phyloP scores from a whole-genome alignment of 805 yeast species.

The Schwanniomyces occidentalis region DNA sequence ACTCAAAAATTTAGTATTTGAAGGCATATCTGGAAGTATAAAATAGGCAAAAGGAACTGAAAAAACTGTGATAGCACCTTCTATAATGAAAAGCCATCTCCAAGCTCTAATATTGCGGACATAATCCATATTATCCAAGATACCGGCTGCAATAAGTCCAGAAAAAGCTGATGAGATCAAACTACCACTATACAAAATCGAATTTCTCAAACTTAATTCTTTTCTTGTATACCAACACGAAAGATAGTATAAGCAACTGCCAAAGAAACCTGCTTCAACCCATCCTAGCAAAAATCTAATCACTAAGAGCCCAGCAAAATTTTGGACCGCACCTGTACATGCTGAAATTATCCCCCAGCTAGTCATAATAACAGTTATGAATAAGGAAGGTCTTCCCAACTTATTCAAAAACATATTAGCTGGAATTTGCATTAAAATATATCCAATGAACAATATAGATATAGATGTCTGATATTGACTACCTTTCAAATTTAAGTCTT shows the following conservation, averaged over 20 bases:
- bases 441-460: slow-evolving; percentile 52
- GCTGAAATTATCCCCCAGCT: slow-evolving; percentile 52
- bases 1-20: slow-evolving; percentile 46
- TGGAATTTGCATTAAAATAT: slow-evolving; percentile 50
- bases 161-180: slow-evolving; percentile 54
- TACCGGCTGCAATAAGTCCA: slow-evolving; percentile 57
- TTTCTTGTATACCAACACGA: slow-evolving; percentile 57
- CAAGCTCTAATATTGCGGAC: slow-evolving; percentile 45
- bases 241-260: slow-evolving; percentile 48
- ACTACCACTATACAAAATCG: slow-evolving; percentile 53
- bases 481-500: slow-evolving; percentile 43
- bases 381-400: slow-evolving; percentile 51
- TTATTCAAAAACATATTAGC: slow-evolving; percentile 48
- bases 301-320: slow-evolving; percentile 45
- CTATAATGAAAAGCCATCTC: slow-evolving; percentile 59
- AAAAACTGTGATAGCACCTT: slow-evolving; percentile 53
- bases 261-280: slow-evolving; percentile 48
- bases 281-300: slow-evolving; percentile 50
- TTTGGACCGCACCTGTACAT: slow-evolving; percentile 47
- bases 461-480: slow-evolving; percentile 50
- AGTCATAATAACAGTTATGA: slow-evolving; percentile 50
- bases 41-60: slow-evolving; percentile 46
- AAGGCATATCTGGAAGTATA: slow-evolving; percentile 54
- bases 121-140: slow-evolving; percentile 43
- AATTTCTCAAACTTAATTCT: slow-evolving; percentile 50